Percentiles rank a stretch among this genome's conserved stretches.
phyloP scores from a whole-genome alignment of 2,329 filamentous ascomycete species.

The Cadophora gregata region DNA sequence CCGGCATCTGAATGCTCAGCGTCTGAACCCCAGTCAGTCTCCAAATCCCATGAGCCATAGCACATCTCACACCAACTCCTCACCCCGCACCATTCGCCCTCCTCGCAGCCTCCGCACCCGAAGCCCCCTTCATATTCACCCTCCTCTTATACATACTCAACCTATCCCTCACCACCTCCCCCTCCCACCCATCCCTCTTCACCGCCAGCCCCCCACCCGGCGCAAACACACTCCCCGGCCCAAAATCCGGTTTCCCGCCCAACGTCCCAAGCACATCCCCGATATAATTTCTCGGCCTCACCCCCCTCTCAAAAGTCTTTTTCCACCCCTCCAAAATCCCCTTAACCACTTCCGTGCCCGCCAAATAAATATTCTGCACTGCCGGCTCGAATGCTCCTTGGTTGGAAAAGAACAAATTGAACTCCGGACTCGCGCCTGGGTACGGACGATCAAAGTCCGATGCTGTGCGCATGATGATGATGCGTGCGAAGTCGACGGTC shows the following conservation, averaged over 20 bases:
- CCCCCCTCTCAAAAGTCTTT: constrained; percentile 59
- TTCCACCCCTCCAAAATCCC: constrained; percentile 66
- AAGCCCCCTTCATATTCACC: constrained; percentile 23
- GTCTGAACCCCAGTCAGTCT: not conserved
- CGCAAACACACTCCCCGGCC: constrained; percentile 46
- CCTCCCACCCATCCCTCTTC: constrained; percentile 20
- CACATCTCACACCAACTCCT: not conserved
- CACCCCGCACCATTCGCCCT: constrained; percentile 21
- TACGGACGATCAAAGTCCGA: constrained; percentile 76
- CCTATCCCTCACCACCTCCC: not conserved
- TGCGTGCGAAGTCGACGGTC: constrained; percentile 67
- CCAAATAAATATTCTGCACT: constrained; percentile 69
- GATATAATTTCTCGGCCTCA: constrained; percentile 68
- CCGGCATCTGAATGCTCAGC: too few relatives aligned
- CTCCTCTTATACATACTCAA: constrained; percentile 17
- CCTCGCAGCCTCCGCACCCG: constrained; percentile 30
- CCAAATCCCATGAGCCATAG: not conserved
- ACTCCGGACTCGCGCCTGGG: constrained; percentile 56
- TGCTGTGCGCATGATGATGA: constrained; percentile 72
- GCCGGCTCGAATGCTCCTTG: constrained; percentile 70
- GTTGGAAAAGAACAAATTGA: constrained; percentile 64
- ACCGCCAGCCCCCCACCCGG: not conserved
- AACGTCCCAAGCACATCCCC: constrained; percentile 75
- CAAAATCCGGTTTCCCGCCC: constrained; percentile 70
- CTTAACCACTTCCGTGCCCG: constrained; percentile 67